Base-by-base conservation (phyloP, 2,329 filamentous ascomycete genomes). In the Beauveria pseudobassiana region DNA sequence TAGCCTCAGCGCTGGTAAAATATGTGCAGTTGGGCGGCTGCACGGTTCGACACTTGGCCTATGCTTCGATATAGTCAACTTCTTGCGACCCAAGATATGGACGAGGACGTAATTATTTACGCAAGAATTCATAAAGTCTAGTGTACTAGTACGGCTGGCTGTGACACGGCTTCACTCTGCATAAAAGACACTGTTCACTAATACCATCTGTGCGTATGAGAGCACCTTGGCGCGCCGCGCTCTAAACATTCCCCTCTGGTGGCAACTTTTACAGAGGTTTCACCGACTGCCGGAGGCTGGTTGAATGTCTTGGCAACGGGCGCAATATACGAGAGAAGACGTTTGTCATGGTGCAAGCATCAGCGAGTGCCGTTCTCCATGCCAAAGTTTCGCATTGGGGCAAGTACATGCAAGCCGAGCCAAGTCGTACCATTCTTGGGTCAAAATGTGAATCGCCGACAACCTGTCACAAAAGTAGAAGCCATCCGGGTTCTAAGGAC, bases 401-500 rank as follows among this genome's bases (percentile, higher is more conserved):
- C 24, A 34, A 7, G 22, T 38, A 55, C 40, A 28, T 43, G 20
- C 40, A 16, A 45, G 40, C 30, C 24, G 45, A 45, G 34, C 34
- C 34, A 38, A 22, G 45, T 48, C 40, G 22, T 12, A 26, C 6
- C 20, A 38, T 24, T 16, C 0, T 5, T 28, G 7, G 22, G 28
- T 12, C 28, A 14, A 45, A 42, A 45, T 16, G 8, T 3, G 38
- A 8, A 50, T 59, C 10, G n/a, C 14, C 38, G 30, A 30, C 10
- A 34, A 50, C 20, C 42, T 49, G 24, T 51, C 46, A 28, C 43
- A 26, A 34, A 40, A 16, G 55, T 38, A 14, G 20, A 45, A 46
- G 49, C 57, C 57, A 59, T 59, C 57, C 48, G 48, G 57, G 57
- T 59, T 22, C 57, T n/a, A 38, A 12, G 18, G 20, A 30, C 20